Percentiles rank a stretch among this genome's conserved stretches.
phyloP scores from a whole-genome alignment of 1,139 yeast species.

The Magnusiomyces tetraspermus region DNA sequence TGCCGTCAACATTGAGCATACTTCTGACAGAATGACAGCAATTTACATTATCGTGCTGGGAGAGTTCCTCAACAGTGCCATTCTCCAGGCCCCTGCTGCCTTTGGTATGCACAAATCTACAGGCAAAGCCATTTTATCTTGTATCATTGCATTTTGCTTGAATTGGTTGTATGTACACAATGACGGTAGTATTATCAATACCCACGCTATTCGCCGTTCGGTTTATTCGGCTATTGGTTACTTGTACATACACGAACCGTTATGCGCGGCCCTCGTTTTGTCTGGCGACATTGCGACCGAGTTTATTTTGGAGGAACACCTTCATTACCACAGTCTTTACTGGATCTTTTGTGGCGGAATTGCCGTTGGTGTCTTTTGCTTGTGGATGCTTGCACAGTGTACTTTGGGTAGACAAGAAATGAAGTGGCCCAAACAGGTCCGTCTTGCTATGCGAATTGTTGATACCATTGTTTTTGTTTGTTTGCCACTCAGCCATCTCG shows the following conservation, averaged over 20 bases:
- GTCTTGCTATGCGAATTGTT: conserved; percentile 10
- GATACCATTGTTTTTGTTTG: conserved; percentile 9
- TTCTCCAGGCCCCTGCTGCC: conserved; percentile 44
- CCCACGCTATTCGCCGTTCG: conserved; percentile 48
- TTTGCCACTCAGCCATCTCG: conserved; percentile 9
- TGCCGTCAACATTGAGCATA: conserved; percentile 58
- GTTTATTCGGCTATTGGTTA: conserved; percentile 41
- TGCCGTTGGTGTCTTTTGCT: conserved; percentile 11
- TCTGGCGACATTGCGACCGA: conserved; percentile 60
- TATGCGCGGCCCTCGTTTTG: conserved; percentile 31
- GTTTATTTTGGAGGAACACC: conserved; percentile 21
- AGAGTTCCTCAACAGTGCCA: conserved; percentile 51
- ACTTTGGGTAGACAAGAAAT: conserved; percentile 6
- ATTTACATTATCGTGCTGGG: conserved; percentile 60
- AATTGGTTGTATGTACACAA: conserved; percentile 51
- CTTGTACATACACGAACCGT: conserved; percentile 45
- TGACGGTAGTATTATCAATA: conserved; percentile 42
- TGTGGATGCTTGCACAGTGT: conserved; percentile 12
- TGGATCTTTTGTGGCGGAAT: conserved; percentile 13
- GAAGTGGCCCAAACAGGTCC: conserved; percentile 7
- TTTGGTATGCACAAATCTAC: conserved; percentile 40
- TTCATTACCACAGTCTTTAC: not conserved
- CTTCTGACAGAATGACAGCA: conserved; percentile 50
- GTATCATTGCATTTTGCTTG: conserved; percentile 43
- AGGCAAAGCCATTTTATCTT: conserved; percentile 43